A percentile compares a stretch with the other conserved stretches of the same genome.
phyloP scores from a whole-genome alignment of 768 basidiomycete species.

The Zangia roseola region DNA sequence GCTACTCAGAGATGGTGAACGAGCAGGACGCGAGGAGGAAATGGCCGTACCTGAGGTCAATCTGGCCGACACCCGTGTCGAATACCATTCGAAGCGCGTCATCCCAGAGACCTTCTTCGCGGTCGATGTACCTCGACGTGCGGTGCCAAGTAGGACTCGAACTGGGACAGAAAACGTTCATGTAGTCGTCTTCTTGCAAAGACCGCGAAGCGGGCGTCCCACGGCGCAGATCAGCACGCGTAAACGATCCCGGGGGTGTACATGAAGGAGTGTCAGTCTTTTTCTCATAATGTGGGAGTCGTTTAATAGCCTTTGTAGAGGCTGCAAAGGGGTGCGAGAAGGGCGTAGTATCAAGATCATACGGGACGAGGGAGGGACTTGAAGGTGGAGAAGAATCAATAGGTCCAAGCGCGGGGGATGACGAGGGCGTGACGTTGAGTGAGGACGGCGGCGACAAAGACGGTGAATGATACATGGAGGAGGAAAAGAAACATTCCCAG shows the following conservation, averaged over 20 bases:
- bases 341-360: constrained; percentile 20
- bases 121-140: constrained; percentile 23
- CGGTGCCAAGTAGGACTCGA: constrained; percentile 9
- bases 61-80: constrained; percentile 46
- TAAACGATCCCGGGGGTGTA: constrained; percentile 23
- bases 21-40: constrained; percentile 6
- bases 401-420: constrained; percentile 43
- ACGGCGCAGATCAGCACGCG: constrained; percentile 13
- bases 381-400: constrained; percentile 39
- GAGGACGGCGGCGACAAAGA: constrained; percentile 14
- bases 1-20: constrained; percentile 28
- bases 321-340: constrained; percentile 56
- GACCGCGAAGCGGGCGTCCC: constrained; percentile 15
- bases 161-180: constrained; percentile 10
- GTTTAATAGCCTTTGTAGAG: constrained; percentile 47
- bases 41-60: constrained; percentile 53
- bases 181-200: constrained; percentile 26
- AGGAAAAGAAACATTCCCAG: neutral
- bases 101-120: constrained; percentile 47
- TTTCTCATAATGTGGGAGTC: constrained; percentile 47
- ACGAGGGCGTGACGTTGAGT: constrained; percentile 44
- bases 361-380: constrained; percentile 29
- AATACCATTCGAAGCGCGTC: constrained; percentile 42
- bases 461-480: constrained; percentile 10
- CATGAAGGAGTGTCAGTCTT: constrained; percentile 20